phyloP scores from a whole-genome alignment of 306 rosid genomes.

The Dalbergia oliveri region DNA sequence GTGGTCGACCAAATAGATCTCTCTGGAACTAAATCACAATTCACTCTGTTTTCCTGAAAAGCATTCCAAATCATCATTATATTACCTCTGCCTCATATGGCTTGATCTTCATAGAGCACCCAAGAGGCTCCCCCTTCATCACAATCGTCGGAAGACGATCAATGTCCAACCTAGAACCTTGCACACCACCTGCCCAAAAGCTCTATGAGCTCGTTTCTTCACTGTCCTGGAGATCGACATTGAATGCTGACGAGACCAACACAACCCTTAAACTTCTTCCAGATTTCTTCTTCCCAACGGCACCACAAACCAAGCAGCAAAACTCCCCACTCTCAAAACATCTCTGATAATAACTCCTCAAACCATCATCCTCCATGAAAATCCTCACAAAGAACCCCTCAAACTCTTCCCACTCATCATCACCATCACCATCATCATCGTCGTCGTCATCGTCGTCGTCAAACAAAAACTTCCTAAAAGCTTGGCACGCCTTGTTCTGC shows the following conservation, averaged over 20 bases:
- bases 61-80: not conserved
- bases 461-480: conserved; percentile 48
- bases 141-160: conserved; percentile 63
- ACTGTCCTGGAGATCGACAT: conserved; percentile 46
- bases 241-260: conserved; percentile 68
- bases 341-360: conserved; percentile 64
- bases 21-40: too few species aligned
- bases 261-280: conserved; percentile 66
- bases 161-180: conserved; percentile 84
- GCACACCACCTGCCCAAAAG: conserved; percentile 68
- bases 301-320: conserved; percentile 72
- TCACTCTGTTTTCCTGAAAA: not conserved
- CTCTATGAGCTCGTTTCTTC: conserved; percentile 65
- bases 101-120: conserved; percentile 34
- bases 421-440: not conserved
- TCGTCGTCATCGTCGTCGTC: conserved; percentile 11
- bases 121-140: conserved; percentile 59
- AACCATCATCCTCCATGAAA: conserved; percentile 58
- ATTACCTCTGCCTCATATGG: conserved; percentile 46
- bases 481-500: conserved; percentile 52
- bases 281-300: conserved; percentile 58
- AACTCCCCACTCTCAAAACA: conserved; percentile 65
- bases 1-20: too few species aligned
- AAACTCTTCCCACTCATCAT: conserved; percentile 30
- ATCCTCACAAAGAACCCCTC: conserved; percentile 53